Conservation (phyloP, 148 eudicot species). For the Cornus florida region DNA sequence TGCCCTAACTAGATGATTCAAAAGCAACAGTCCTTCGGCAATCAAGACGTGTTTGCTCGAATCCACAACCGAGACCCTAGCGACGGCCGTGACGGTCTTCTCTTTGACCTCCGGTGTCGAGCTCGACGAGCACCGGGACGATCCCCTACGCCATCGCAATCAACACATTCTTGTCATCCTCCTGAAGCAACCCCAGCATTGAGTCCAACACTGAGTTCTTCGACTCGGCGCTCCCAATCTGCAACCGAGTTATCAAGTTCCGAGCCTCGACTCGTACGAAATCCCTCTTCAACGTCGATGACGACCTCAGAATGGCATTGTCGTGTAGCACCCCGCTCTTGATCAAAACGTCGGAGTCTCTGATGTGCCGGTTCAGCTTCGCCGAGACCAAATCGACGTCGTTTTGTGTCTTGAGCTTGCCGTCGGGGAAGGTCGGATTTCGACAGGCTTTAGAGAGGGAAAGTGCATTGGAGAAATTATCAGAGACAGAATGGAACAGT, state of each 20-base stretch:
- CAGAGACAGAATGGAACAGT: too few species aligned
- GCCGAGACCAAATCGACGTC: conserved; percentile 54
- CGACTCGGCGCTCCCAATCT: conserved; percentile 29
- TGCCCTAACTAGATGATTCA: too few species aligned
- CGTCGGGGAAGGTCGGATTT: conserved; percentile 29
- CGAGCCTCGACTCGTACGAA: conserved; percentile 42
- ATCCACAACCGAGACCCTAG: too few species aligned
- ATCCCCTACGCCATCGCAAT: conserved; percentile 84
- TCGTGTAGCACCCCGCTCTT: conserved; percentile 38
- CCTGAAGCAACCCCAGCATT: conserved; percentile 40
- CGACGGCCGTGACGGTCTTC: too few species aligned
- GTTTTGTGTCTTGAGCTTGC: conserved; percentile 77
- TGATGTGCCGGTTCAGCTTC: conserved; percentile 24
- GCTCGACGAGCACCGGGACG: too few species aligned
- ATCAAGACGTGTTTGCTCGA: too few species aligned
- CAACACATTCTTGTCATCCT: conserved; percentile 69
- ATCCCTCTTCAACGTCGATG: conserved; percentile 27
- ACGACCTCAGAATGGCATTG: conserved; percentile 5
- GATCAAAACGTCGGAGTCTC: conserved; percentile 13
- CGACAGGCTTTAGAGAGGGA: neutral
- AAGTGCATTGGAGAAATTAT: too few species aligned
- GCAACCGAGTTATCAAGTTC: conserved; percentile 29
- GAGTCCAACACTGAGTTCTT: conserved; percentile 55
- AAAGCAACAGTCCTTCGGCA: too few species aligned
- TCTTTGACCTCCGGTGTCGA: too few species aligned